Evolutionary conservation across 2,329 filamentous ascomycete species (phyloP).

Genomic region (Colletotrichum eremochloae): DNA sequence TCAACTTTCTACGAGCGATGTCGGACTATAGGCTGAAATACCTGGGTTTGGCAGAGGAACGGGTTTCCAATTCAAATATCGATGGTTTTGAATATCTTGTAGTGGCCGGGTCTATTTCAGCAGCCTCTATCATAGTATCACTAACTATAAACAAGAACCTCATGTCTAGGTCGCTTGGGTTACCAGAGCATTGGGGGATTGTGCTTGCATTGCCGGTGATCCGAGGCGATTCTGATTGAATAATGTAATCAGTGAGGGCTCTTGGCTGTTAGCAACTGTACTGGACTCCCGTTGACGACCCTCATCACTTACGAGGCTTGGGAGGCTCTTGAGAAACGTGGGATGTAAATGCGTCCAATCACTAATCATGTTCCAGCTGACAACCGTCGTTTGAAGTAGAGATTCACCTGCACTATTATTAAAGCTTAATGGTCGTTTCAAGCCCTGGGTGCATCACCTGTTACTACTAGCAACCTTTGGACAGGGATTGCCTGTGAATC

Average conservation of each 20-base stretch:
- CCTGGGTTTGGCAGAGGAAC: background rate
- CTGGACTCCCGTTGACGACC: too few relatives aligned
- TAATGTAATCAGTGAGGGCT: background rate
- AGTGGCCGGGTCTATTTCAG: too few relatives aligned
- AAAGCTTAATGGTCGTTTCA: background rate
- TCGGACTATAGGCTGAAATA: too few relatives aligned
- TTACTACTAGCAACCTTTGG: background rate
- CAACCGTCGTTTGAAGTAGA: background rate
- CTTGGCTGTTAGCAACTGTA: background rate
- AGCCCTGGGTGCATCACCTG: background rate
- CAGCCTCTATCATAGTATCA: too few relatives aligned
- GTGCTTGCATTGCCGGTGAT: background rate
- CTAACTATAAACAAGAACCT: too few relatives aligned
- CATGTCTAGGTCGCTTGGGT: background rate
- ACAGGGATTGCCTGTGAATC: background rate
- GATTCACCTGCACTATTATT: background rate
- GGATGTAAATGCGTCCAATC: background rate
- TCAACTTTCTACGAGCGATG: background rate
- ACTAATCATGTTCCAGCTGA: background rate
- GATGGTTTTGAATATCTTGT: too few relatives aligned
- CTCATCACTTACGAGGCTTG: background rate
- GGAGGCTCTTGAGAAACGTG: background rate
- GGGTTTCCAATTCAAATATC: background rate
- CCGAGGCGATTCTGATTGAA: background rate
- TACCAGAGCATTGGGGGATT: background rate